Evolutionary conservation across 371 early-diverging fungal genomes (phyloP).

Genomic region (Mucor circinelloides): DNA sequence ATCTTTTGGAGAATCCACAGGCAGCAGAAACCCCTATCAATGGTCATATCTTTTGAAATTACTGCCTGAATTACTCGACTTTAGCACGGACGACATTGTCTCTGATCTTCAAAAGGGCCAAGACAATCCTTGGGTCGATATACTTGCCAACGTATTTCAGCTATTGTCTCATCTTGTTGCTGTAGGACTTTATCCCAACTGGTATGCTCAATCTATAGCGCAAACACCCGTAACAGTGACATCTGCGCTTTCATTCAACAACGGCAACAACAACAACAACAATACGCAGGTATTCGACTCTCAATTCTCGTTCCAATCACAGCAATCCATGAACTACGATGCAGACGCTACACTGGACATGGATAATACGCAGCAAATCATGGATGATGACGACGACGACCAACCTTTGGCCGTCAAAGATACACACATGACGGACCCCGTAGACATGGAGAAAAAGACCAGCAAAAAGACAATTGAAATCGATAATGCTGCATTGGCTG

Average conservation of each 20-base stretch:
- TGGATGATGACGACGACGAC: constrained; percentile 26
- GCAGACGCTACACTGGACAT: constrained; percentile 44
- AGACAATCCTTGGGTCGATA: constrained; percentile 23
- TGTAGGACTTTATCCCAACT: constrained; percentile 33
- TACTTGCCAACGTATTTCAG: constrained; percentile 24
- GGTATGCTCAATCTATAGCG: neutral
- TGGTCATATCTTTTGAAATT: constrained; percentile 40
- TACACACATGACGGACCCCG: neutral
- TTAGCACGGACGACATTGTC: constrained; percentile 33
- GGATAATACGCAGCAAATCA: constrained; percentile 32
- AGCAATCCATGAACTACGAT: constrained; percentile 29
- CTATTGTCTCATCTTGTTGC: constrained; percentile 36
- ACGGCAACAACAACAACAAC: neutral
- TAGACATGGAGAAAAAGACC: neutral
- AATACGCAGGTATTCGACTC: constrained; percentile 24
- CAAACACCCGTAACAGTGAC: neutral
- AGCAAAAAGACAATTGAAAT: constrained; percentile 5
- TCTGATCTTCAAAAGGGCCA: constrained; percentile 19
- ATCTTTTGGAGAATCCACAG: constrained; percentile 25
- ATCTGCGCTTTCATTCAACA: constrained; percentile 17
- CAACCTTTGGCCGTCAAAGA: neutral
- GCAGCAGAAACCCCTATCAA: constrained; percentile 29
- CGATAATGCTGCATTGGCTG: constrained; percentile 35
- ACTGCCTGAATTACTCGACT: constrained; percentile 19
- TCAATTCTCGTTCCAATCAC: constrained; percentile 30